Conservation (phyloP, 371 early-diverging fungal species). For the Mucor racemosus region DNA sequence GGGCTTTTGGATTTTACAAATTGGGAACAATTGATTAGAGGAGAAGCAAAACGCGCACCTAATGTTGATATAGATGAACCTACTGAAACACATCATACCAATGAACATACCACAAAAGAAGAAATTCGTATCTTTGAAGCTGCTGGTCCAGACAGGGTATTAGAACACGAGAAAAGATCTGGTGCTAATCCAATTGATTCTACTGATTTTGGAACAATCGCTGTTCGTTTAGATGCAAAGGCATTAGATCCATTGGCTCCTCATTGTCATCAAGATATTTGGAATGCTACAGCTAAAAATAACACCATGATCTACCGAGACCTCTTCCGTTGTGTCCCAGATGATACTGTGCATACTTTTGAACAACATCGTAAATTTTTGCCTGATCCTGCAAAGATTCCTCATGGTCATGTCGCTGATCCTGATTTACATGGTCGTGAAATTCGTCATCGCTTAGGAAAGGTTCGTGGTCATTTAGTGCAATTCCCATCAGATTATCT, state of each 20-base stretch:
- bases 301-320: slow-evolving; percentile 79
- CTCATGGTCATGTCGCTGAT: slow-evolving; percentile 66
- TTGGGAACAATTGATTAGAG: slow-evolving; percentile 26
- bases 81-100: slow-evolving; percentile 12
- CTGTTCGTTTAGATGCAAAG: slow-evolving; percentile 6
- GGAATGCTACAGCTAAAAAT: slow-evolving; percentile 65
- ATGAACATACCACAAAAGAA: slow-evolving; percentile 23
- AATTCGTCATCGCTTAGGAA: slow-evolving; percentile 43
- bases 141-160: slow-evolving; percentile 30
- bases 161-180: slow-evolving; percentile 34
- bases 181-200: slow-evolving; percentile 12
- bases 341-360: slow-evolving; percentile 73
- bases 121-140: slow-evolving; percentile 26
- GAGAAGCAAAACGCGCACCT: background rate
- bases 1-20: slow-evolving; percentile 63
- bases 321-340: slow-evolving; percentile 88
- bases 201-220: background rate
- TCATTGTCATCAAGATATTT: slow-evolving; percentile 61
- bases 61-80: slow-evolving; percentile 3
- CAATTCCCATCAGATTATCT: slow-evolving; percentile 76
- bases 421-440: slow-evolving; percentile 38
- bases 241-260: slow-evolving; percentile 78
- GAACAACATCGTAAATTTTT: slow-evolving; percentile 66
- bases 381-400: slow-evolving; percentile 54
- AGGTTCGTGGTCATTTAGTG: slow-evolving; percentile 70